Base-by-base conservation (phyloP, 1,284 basidiomycete species). In the Trametes versicolor region DNA sequence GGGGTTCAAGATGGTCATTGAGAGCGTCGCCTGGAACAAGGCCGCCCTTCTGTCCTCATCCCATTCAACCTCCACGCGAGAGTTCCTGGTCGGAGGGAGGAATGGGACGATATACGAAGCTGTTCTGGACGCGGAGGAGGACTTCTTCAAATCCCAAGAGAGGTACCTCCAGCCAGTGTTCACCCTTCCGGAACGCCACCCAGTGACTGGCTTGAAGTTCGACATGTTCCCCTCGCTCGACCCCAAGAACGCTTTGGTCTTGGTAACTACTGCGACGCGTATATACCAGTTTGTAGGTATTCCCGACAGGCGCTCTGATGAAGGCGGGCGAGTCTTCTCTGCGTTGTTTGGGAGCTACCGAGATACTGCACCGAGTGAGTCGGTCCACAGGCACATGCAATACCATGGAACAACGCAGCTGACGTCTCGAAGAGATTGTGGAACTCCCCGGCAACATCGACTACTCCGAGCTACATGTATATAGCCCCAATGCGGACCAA, bases 1-100 rank as follows among this genome's bases (percentile, higher is more conserved):
- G 73, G 86, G 88, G 21, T 91, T 97, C 76, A 92, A 95, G 75
- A 93, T 96, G 82, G 84, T 94, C 71, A 91, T 99, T 68, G 95
- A 97, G 73, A 92, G 94, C 66, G 84, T 98, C n/a, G 94, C 94
- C 0, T 99, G 97, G 97, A 96, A 96, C 72, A 90, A 88, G 70
- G 81, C 91, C n/a, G 85, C 87, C 15, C 78, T 93, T 23, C 80
- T 94, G 19, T 87, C 89, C 1, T 82, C 88, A 0, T 80, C 86
- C 0, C 83, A 88, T 70, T 83, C 87, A 15, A 90, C 88, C 1
- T 93, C 92, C 12, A 96, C 95, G 0, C 84, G 89, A 47, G 94
- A 96, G 77, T 89, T 97, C 64, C 84, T 99, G n/a, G 86, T 99
- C 58, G 98, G 97, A 19, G 93, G 92, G 0, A 82, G 90, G 65